These are phyloP conservation scores for Ophiostoma angusticollis DNA, from an alignment of 2,329 filamentous ascomycete genomes.

Conservation along the genomic window DNA sequence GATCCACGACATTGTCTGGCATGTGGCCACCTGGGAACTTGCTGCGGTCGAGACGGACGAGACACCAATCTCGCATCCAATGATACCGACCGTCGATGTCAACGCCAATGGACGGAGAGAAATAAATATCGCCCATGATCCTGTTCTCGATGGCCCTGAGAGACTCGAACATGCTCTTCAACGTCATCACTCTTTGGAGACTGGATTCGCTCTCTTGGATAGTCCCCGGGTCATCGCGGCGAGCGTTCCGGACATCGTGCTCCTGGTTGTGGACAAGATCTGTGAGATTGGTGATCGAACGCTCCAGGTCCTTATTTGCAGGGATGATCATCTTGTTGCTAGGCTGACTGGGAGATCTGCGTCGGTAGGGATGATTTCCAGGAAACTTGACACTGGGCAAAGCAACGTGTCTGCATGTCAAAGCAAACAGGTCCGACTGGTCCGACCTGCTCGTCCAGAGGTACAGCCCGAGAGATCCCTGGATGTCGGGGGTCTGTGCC, in stretches of 20 bases:
- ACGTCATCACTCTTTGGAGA: no score
- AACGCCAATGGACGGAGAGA: background rate
- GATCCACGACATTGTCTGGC: no score
- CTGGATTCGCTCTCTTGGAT: no score
- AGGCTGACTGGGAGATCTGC: no score
- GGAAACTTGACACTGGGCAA: background rate
- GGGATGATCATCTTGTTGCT: no score
- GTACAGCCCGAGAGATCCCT: constrained; percentile 1
- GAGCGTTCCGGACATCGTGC: no score
- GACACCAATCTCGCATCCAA: constrained; percentile 1
- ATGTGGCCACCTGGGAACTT: background rate
- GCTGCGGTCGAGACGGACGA: background rate
- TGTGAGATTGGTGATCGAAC: no score
- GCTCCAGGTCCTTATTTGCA: no score
- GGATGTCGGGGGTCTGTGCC: background rate
- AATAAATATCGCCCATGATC: constrained; percentile 1
- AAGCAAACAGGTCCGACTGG: background rate
- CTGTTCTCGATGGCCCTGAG: constrained; percentile 1
- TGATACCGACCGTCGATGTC: no score
- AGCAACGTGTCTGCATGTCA: constrained; percentile 3
- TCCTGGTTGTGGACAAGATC: no score
- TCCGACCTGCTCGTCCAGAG: constrained; percentile 1
- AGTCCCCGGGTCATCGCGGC: no score
- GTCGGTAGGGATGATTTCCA: background rate
- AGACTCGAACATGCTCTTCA: background rate